Conservation (phyloP, 192 early-diverging fungal genomes). For the Dissophora globulifera region DNA sequence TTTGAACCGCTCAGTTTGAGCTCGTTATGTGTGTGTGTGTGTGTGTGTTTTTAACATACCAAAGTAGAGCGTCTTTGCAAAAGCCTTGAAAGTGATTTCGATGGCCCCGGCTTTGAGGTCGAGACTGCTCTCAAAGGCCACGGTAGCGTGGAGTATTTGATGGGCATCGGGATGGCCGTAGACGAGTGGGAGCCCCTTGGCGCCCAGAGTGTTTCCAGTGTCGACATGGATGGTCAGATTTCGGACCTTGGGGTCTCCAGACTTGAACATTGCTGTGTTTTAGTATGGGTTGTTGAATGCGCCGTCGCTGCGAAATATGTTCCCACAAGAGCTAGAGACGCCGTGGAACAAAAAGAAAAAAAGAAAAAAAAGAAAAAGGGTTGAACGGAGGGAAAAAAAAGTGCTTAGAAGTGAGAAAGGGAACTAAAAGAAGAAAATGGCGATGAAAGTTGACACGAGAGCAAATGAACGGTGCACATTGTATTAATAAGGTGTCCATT, state of each 20-base stretch:
- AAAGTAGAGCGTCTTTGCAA: constrained; percentile 6
- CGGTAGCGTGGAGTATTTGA: constrained; percentile 5
- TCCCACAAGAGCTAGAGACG: too few species aligned
- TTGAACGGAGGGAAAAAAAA: background rate
- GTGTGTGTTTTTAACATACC: background rate
- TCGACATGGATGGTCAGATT: constrained; percentile 22
- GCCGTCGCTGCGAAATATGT: too few species aligned
- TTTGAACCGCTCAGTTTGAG: too few species aligned
- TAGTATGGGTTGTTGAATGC: too few species aligned
- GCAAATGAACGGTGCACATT: too few species aligned
- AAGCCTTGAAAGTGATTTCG: constrained; percentile 27
- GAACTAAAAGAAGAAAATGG: constrained; percentile 1
- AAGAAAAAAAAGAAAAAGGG: background rate
- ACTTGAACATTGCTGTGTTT: background rate
- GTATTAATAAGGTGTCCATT: too few species aligned
- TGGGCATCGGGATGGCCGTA: constrained; percentile 16
- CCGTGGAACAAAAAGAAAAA: background rate
- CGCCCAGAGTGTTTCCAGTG: constrained; percentile 20
- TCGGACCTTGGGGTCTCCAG: constrained; percentile 11
- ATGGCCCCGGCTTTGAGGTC: constrained; percentile 17
- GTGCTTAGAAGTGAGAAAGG: background rate
- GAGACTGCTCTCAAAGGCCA: constrained; percentile 22
- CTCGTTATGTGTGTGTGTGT: background rate
- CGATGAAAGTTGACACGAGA: background rate
- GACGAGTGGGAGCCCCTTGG: constrained; percentile 20